Evolutionary conservation across 1,139 yeast genomes (phyloP), one percentile per base, ranked within the genome.

Genomic region (Candida sp.): DNA sequence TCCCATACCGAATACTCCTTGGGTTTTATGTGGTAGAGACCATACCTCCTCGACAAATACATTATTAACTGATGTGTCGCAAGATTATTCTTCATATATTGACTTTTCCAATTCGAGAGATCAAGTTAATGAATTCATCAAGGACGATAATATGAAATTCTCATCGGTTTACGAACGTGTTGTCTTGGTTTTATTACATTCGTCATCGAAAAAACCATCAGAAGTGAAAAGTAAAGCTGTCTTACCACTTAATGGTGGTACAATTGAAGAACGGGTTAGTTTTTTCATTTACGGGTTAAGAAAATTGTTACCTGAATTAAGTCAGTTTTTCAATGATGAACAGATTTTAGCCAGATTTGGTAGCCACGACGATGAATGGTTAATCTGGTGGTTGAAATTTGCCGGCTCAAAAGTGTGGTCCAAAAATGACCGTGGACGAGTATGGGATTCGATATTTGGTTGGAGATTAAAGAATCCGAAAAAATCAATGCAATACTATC

Each of bases 311-410:
- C 97, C 97, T 1, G 97, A 88, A 54, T 64, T 91, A 40, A 83
- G 88, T 43, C 79, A 77, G 46, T 87, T 82, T 50, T 80, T 91
- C 52, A 84, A 81, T 39, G 96, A 89, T 55, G 97, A 91, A 56
- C 93, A 86, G 49, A 80, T 86, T 34, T 64, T 87, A 42, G 73
- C 79, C 44, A 77, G 82, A 38, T 70, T 78, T 50, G 84, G 83
- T 35, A 69, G 79, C 40, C 75, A 79, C 44, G 91, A 88, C 53
- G 95, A 87, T 54, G 95, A 87, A 57, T 91, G 97, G 97, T 70
- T 90, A 33, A 75, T 88, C 33, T 91, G 97, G 96, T 91, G 97
- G 97, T 70, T 90, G 50, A 88, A 90, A 58, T 90, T 88, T 75
- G 80, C 88, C 57, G 97, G 97, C n/a, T 79, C 95, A 9, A 87